These are phyloP conservation scores for Trichoderma brevicompactum DNA, from an alignment of 2,329 filamentous ascomycete species.

Conservation along the genomic window DNA sequence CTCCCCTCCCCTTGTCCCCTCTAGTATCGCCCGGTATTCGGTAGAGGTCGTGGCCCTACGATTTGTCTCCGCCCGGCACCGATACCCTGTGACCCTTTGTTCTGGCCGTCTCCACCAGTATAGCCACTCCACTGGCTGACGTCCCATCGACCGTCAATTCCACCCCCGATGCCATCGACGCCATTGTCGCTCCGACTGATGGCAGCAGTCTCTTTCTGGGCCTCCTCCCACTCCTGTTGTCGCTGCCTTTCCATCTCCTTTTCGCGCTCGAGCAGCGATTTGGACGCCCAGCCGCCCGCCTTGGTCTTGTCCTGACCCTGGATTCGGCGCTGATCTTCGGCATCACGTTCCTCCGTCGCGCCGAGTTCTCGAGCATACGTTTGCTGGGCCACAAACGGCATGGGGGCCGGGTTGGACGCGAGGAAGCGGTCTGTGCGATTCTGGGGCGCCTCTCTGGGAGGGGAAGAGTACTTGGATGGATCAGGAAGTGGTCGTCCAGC, in stretches of 20 bases:
- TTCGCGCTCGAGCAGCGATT: slow-evolving; percentile 75
- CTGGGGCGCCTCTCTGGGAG: slow-evolving; percentile 33
- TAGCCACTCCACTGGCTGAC: slow-evolving; percentile 76
- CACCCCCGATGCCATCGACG: slow-evolving; percentile 68
- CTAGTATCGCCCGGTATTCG: slow-evolving; percentile 44
- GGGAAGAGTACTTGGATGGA: slow-evolving; percentile 45
- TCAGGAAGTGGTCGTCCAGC: slow-evolving; percentile 59
- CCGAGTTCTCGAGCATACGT: slow-evolving; percentile 61
- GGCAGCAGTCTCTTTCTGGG: slow-evolving; percentile 67
- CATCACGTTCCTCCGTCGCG: slow-evolving; percentile 63
- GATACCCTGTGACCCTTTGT: slow-evolving; percentile 66
- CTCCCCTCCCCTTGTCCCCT: not conserved
- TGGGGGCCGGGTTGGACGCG: slow-evolving; percentile 57
- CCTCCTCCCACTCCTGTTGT: slow-evolving; percentile 79
- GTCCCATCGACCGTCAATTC: slow-evolving; percentile 72
- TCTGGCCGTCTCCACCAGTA: slow-evolving; percentile 76
- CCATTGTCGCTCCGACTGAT: slow-evolving; percentile 52
- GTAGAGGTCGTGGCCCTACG: slow-evolving; percentile 74
- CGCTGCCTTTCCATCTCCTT: slow-evolving; percentile 80
- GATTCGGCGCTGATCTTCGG: slow-evolving; percentile 63
- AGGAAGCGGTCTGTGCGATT: slow-evolving; percentile 64
- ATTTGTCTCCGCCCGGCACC: slow-evolving; percentile 76
- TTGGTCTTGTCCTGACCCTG: slow-evolving; percentile 65
- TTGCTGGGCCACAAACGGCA: slow-evolving; percentile 46
- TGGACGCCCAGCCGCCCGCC: slow-evolving; percentile 65